Evolutionary conservation across 805 yeast genomes (phyloP), one percentile per base, ranked within the genome.

Genomic region (Myxozyma neglecta): DNA sequence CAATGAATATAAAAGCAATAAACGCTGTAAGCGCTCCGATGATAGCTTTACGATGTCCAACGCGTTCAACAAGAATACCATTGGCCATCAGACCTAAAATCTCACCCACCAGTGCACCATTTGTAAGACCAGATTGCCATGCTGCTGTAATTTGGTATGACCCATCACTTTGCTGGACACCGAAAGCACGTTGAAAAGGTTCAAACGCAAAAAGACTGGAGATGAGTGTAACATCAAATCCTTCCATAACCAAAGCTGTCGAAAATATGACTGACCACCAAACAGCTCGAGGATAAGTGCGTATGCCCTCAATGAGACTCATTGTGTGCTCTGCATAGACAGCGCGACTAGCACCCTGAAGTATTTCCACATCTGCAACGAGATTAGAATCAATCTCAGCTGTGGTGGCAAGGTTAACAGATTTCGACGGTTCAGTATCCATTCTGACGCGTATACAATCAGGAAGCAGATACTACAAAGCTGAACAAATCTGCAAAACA

Each of bases 11-110:
- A 59, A 80, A 77, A n/a, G 74, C 77, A 37, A 71, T 62, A 46
- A 76, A 71, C n/a, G 71, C 36, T 16, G 69, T 58, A 62, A 80
- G 71, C 42, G 79, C 73, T 42, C 69, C 60, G 63, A 79, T 73
- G 63, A 80, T 64, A 9, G 80, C 79, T 66, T 69, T 72, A 47
- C 82, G 77, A 69, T 81, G 77, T 9, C 86, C 86, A 61, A 76
- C 71, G 45, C 71, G 69, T 61, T 82, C 84, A 20, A 80, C 77
- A 32, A 79, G 68, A 55, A 73, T 63, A 59, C 84, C 84, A 32
- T 79, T 79, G 55, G 75, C 56, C 57, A 77, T 75, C 58, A 81
- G 74, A 32, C 85, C 86, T n/a, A 81, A 61, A 53, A 83, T 74
- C 65, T 76, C 78, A 36, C 83, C 83, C 43, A 75, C 75, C 32